Percentiles rank a stretch among this genome's conserved stretches.
Evolutionary conservation across 352 stramenopile genomes (phyloP).

Genomic region (Phytophthora pluvialis): DNA sequence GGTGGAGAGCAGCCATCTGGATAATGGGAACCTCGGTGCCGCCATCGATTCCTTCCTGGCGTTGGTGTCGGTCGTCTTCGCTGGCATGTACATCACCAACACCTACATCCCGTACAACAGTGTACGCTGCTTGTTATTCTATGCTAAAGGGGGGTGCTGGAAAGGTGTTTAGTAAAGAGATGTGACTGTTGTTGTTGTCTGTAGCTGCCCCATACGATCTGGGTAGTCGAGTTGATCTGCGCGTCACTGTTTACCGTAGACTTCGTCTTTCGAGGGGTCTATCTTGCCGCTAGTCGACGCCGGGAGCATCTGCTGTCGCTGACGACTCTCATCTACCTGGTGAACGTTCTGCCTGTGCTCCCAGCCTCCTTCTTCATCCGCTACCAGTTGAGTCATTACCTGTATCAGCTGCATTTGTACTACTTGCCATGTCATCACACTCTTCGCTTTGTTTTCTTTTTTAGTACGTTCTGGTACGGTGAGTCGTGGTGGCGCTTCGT

Average conservation of each 20-base stretch:
- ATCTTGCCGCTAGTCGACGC: constrained; percentile 65
- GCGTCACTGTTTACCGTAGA: constrained; percentile 69
- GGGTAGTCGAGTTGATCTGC: constrained; percentile 72
- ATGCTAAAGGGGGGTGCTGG: not conserved
- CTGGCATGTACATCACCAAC: constrained; percentile 73
- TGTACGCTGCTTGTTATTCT: constrained; percentile 32
- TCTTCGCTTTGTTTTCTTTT: constrained; percentile 5
- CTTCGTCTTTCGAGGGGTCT: constrained; percentile 77
- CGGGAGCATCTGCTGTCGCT: constrained; percentile 72
- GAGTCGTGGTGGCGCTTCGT: constrained; percentile 82
- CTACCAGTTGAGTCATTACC: constrained; percentile 63
- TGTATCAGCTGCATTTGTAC: not conserved
- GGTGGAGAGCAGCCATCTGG: constrained; percentile 56
- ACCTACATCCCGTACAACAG: constrained; percentile 76
- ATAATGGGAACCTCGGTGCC: constrained; percentile 79
- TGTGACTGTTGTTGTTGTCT: constrained; percentile 11
- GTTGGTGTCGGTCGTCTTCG: constrained; percentile 62
- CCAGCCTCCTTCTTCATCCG: constrained; percentile 75
- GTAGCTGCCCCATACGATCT: constrained; percentile 74
- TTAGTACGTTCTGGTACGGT: constrained; percentile 81
- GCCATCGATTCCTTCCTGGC: constrained; percentile 69
- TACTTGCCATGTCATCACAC: not conserved
- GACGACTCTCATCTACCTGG: constrained; percentile 55
- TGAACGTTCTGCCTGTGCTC: constrained; percentile 78
- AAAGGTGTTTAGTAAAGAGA: not conserved